A percentile compares a stretch with the other conserved stretches of the same genome.
Evolutionary conservation across 345 rosid species (phyloP).

Genomic region (Salix viminalis): DNA sequence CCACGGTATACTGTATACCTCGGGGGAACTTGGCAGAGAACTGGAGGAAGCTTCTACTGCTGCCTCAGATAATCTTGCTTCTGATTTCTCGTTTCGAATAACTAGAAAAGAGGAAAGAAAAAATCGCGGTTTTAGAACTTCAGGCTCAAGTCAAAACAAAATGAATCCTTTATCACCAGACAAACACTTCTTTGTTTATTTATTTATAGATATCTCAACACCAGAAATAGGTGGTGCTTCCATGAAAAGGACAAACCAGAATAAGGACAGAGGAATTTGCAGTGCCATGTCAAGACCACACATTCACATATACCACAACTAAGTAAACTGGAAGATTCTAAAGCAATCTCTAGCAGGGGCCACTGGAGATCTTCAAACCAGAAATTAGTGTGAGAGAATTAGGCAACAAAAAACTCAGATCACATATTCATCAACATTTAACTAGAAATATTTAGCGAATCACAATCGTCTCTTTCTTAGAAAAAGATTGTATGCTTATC

Average conservation of each 20-base stretch:
- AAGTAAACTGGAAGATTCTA: slow-evolving; percentile 3
- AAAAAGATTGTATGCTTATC: background rate
- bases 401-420: background rate
- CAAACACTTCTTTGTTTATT: no score
- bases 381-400: background rate
- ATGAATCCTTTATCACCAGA: background rate
- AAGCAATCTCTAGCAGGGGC: background rate
- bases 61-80: slow-evolving; percentile 59
- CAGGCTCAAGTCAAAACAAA: background rate
- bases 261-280: background rate
- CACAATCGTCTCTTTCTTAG: background rate
- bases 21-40: slow-evolving; percentile 29
- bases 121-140: slow-evolving; percentile 1
- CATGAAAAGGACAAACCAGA: background rate
- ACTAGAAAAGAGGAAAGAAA: slow-evolving; percentile 24
- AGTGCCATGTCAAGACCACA: background rate
- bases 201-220: no score
- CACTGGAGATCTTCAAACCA: slow-evolving; percentile 6
- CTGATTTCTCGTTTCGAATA: slow-evolving; percentile 94
- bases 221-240: no score
- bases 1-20: slow-evolving; percentile 56
- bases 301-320: slow-evolving; percentile 1
- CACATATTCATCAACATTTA: background rate
- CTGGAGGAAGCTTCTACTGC: slow-evolving; percentile 39
- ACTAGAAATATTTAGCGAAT: background rate